Base-by-base conservation (phyloP, 2,329 filamentous ascomycete genomes). In the Coniella vitis region DNA sequence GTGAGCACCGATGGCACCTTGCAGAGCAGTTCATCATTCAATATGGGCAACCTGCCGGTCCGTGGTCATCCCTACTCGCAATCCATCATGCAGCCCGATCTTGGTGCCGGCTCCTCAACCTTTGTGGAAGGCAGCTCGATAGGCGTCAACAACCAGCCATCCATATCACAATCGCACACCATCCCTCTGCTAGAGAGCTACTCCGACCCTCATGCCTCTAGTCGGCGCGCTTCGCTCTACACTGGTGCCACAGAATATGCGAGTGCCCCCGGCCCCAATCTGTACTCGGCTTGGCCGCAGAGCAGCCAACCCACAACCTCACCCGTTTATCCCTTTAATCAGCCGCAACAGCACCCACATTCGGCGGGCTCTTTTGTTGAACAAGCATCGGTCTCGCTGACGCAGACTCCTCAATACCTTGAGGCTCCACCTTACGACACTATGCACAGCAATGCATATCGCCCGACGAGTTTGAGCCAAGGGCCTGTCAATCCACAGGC, bases 241-340 rank as follows among this genome's bases (percentile, higher is more conserved):
- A 60, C 58, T 29, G 59, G 68, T 0, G 59, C 63, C 1, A 64
- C 69, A 25, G 75, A 78, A n/a, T 78, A 74, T 38, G 57, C 62
- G 20, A 68, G 62, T 32, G 63, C 72, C 4, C 61, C 68, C 7
- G 58, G 60, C 14, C 61, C 64, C 10, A 58, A 60, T 14, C 58
- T 76, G 40, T 76, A 76, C 56, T 54, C 63, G 7, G 58, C 65
- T 9, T 77, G 73, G 74, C 71, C 70, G 53, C 61, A 69, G 19
- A 61, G 61, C 13, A 71, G 73, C 3, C 64, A 67, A 1, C 61
- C 73, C 0, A 67, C 60, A 32, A 66, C 66, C 2, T 60, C 71
- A 1, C 55, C 71, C 0, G 61, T 77, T 53, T 78, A 78, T 54
- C 58, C 71, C 1, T 76, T 73, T 45, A 63, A 68, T 13, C 58